Evolutionary conservation across 169 alveolate species (phyloP).

Genomic region (Plasmodium gallinaceum): DNA sequence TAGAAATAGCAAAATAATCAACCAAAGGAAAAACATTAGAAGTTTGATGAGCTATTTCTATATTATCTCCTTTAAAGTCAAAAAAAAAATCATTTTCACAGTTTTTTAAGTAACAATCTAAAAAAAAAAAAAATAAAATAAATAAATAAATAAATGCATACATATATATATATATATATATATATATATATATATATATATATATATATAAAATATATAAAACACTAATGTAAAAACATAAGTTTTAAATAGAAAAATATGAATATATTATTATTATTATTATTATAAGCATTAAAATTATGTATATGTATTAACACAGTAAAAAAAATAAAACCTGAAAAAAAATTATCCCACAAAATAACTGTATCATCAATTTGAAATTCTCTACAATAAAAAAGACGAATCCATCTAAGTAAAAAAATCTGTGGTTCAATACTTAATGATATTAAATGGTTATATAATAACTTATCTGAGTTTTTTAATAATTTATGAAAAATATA

Average conservation of each 20-base stretch:
- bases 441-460: constrained; percentile 79
- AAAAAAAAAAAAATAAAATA: constrained; percentile 4
- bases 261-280: not conserved
- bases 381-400: constrained; percentile 88
- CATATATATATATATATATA: not conserved
- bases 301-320: not conserved
- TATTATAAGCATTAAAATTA: not conserved
- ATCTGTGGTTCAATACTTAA: constrained; percentile 85
- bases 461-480: constrained; percentile 78
- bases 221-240: not conserved
- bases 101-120: constrained; percentile 44
- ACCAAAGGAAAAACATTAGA: constrained; percentile 40
- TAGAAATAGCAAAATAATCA: constrained; percentile 58
- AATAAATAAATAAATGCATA: not conserved
- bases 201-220: not conserved
- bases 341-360: constrained; percentile 81
- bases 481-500: constrained; percentile 79
- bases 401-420: constrained; percentile 86
- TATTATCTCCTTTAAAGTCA: constrained; percentile 37
- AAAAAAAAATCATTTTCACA: constrained; percentile 10
- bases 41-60: constrained; percentile 47
- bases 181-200: constrained; percentile 2
- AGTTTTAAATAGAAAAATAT: too few relatives aligned
- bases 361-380: constrained; percentile 83
- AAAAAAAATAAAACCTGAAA: constrained; percentile 53